Evolutionary conservation across 2,329 filamentous ascomycete species (phyloP), one percentile per base, ranked within the genome.

Genomic region (Stromatinia cepivora): DNA sequence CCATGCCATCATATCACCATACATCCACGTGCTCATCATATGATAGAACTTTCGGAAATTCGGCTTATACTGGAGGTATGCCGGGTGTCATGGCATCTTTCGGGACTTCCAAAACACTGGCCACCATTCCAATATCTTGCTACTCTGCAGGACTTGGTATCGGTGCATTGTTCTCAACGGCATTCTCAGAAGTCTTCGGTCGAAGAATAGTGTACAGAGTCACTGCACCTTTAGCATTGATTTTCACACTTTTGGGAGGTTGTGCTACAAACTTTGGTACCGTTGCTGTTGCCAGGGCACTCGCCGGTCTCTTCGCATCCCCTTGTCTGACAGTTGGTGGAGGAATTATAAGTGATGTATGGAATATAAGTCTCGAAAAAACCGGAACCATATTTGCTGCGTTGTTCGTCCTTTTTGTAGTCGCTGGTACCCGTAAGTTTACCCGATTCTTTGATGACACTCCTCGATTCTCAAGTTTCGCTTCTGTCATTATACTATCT

Each of bases 311-410:
- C 5, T 64, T 69, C 8, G 61, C 63, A 67, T 65, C 61, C 15
- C 70, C 71, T 48, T 62, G 46, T 15, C 39, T 70, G 13, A 61
- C 66, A 10, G 48, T 71, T 0, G 66, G 70, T 36, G 70, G 53
- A 46, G 71, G 69, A 28, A 52, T 67, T 3, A 63, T 72, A 28
- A 71, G 67, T n/a, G 71, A 72, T 64, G 6, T 72, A 8, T 72
- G 69, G 69, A 58, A 72, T n/a, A 53, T 70, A 11, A 69, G 63
- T 42, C 57, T 67, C 9, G 70, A 72, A 4, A 67, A 64, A 50
- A 67, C 58, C 1, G 71, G 71, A 13, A 72, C 62, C n/a, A 61
- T 28, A 15, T 67, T 72, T 42, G 67, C 58, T 45, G 66, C 66
- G 0, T 28, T 71, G 36, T 71, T 59, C n/a, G 71, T 53, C n/a